Evolutionary conservation across 2,329 filamentous ascomycete species (phyloP).

Genomic region (Zasmidium citrigriseum): DNA sequence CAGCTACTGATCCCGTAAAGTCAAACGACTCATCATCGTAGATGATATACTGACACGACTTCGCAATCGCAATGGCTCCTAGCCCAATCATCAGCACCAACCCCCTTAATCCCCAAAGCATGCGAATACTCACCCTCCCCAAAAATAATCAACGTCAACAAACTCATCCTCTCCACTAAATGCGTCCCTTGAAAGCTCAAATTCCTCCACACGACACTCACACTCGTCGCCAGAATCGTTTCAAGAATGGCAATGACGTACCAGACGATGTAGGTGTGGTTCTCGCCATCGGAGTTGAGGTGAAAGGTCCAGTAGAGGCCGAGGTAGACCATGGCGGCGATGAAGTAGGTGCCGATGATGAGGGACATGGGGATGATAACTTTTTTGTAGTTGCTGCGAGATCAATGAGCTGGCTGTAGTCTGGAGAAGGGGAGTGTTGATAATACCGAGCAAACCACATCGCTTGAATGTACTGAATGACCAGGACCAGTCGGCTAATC

Average conservation of each 20-base stretch:
- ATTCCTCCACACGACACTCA: conserved; percentile 36
- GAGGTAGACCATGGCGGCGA: conserved; percentile 38
- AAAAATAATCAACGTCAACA: conserved; percentile 42
- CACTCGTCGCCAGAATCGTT: conserved; percentile 32
- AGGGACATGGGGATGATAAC: conserved; percentile 35
- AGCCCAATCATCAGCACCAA: not conserved
- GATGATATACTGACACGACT: conserved; percentile 36
- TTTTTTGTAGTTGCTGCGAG: conserved; percentile 28
- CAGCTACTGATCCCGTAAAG: conserved; percentile 29
- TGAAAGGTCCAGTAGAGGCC: conserved; percentile 32
- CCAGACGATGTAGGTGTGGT: conserved; percentile 52
- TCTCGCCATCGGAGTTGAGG: conserved; percentile 12
- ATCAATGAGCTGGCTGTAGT: too few species aligned
- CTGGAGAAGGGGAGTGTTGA: not conserved
- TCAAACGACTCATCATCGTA: conserved; percentile 23
- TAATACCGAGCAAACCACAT: conserved; percentile 32
- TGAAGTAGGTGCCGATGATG: conserved; percentile 35
- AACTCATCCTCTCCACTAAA: conserved; percentile 40
- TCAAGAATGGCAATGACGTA: conserved; percentile 47
- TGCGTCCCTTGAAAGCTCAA: conserved; percentile 43
- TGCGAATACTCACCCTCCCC: conserved; percentile 29
- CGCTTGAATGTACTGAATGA: conserved; percentile 41
- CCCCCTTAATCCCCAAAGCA: too few species aligned
- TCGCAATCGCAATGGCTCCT: conserved; percentile 40
- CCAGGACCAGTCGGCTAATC: conserved; percentile 38